Percentiles rank a stretch among this genome's conserved stretches.
Conservation (phyloP, 164 flowering plant genomes). For the Piper longum region DNA sequence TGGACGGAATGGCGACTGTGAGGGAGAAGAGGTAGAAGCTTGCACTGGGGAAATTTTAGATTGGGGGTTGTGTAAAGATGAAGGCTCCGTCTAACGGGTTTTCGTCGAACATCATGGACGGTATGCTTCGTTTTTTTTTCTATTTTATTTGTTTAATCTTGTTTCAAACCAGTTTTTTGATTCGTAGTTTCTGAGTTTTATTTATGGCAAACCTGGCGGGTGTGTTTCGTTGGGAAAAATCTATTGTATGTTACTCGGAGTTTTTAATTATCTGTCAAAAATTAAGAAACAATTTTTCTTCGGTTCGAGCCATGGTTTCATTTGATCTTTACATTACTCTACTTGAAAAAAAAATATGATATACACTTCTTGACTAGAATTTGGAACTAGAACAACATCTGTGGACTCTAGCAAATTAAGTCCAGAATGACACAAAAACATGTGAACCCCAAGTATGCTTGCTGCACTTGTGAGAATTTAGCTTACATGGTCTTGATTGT, state of each 20-base stretch:
- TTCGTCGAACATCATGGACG: constrained; percentile 45
- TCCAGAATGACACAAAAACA: background rate
- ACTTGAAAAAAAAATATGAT: background rate
- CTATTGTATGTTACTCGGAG: too few species aligned
- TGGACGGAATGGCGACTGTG: background rate
- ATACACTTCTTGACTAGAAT: background rate
- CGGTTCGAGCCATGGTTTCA: too few species aligned
- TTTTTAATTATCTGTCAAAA: background rate
- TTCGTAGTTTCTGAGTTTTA: background rate
- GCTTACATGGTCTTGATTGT: background rate
- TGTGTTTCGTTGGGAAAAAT: background rate
- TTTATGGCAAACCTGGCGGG: background rate
- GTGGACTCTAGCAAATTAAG: too few species aligned
- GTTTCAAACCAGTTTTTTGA: background rate
- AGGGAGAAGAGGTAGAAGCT: background rate
- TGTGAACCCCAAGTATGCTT: background rate
- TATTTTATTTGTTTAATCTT: background rate
- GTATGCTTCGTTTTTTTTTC: constrained; percentile 14
- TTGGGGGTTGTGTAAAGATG: constrained; percentile 25
- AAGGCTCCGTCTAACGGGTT: constrained; percentile 69
- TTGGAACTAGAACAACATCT: background rate
- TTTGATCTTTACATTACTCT: background rate
- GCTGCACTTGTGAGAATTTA: background rate
- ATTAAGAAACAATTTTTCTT: background rate
- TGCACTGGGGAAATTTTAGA: background rate